Evolutionary conservation across 148 eudicot genomes (phyloP), one percentile per base, ranked within the genome.

Genomic region (Amaranthus hypochondriacus): DNA sequence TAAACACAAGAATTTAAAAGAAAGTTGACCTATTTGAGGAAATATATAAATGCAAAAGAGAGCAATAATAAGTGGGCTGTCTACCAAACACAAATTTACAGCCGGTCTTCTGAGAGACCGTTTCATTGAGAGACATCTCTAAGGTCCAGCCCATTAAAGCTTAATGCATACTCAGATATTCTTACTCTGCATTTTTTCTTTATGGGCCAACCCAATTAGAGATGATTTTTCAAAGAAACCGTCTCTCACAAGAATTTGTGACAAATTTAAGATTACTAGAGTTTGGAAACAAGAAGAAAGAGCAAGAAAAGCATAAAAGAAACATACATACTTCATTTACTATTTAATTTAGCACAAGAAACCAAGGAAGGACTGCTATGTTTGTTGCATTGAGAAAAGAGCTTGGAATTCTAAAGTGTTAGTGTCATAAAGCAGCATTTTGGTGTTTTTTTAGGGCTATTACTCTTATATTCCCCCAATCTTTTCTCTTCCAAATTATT

Each of bases 341-440:
- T 18, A 18, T 18, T 18, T 18, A 18, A 87, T 75, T 75, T 78
- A 80, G 88, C 88, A 82, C 86, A 84, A 83, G 80, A 82, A 86
- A 87, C 89, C 82, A 87, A 67, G 88, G 18, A 18, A 18, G 78
- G 73, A 48, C 52, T 68, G 73, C 71, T 62, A 52, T 71, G 81
- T 84, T 83, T 51, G 79, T 58, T 85, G 89, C 92, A 88, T 88
- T 66, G 94, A 82, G 77, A 83, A 83, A 74, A 80, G 92, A 86
- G 88, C 94, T 86, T 84, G 89, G 92, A 91, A 92, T 89, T 87
- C 92, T 76, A 89, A 89, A 92, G 90, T 84, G 74, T 73, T 75
- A 79, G 81, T 79, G 81, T 69, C 78, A 85, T 88, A 92, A 92
- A 92, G 89, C 87, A 81, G 70, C 78, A 66, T 80, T 86, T 87